Conservation (phyloP, 192 early-diverging fungal species). For the Linnemannia elongata region DNA sequence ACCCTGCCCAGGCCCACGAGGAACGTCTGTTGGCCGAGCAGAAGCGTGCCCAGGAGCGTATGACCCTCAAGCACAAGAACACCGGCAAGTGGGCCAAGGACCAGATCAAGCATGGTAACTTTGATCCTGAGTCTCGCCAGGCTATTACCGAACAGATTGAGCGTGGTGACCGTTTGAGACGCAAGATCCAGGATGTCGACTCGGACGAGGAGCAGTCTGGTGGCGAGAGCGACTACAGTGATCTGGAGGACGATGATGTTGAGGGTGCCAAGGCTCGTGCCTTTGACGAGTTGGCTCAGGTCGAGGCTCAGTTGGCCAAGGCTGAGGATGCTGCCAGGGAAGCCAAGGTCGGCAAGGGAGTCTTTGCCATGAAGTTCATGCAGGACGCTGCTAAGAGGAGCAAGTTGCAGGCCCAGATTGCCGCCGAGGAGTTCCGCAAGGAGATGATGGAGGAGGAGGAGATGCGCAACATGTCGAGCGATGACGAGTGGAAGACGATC, state of each 20-base stretch:
- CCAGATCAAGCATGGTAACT: slow-evolving; percentile 72
- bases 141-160: slow-evolving; percentile 89
- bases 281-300: slow-evolving; percentile 64
- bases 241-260: slow-evolving; percentile 63
- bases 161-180: slow-evolving; percentile 80
- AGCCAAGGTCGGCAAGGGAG: slow-evolving; percentile 74
- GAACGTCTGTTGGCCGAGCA: slow-evolving; percentile 78
- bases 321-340: slow-evolving; percentile 59
- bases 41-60: slow-evolving; percentile 90
- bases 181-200: slow-evolving; percentile 82
- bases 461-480: slow-evolving; percentile 53
- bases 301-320: slow-evolving; percentile 62
- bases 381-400: slow-evolving; percentile 80
- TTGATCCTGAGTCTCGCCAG: slow-evolving; percentile 76
- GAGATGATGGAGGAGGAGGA: slow-evolving; percentile 61
- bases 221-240: slow-evolving; percentile 59
- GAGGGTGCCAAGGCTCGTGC: slow-evolving; percentile 57
- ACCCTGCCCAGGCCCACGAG: slow-evolving; percentile 77
- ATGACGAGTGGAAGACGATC: slow-evolving; percentile 39
- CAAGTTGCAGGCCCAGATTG: slow-evolving; percentile 58
- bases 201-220: slow-evolving; percentile 70
- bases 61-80: slow-evolving; percentile 94
- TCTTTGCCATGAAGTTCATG: slow-evolving; percentile 99
- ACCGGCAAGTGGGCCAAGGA: slow-evolving; percentile 97
- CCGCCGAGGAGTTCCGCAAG: slow-evolving; percentile 61